Base-by-base conservation (phyloP, 1,284 basidiomycete genomes). In the Phaffia rhodozyma region DNA sequence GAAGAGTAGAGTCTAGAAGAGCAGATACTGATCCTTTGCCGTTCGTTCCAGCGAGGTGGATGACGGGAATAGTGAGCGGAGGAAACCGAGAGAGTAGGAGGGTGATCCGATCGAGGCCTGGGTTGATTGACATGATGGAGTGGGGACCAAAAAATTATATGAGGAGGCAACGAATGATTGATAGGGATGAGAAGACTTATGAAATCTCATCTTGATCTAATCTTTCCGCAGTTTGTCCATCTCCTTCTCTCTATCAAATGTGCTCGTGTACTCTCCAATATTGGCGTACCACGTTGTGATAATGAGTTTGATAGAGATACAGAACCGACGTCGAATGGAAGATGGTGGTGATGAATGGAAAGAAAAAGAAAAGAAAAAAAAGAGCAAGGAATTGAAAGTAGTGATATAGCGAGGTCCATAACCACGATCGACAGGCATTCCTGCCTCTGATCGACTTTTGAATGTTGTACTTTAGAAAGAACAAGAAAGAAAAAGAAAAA, bases 21-120 rank as follows among this genome's bases (percentile, higher is more conserved):
- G 87, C 86, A 9, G 90, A 86, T 13, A 93, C 89, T 66, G 87
- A 92, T 32, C 96, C 96, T 75, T 99, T 99, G 34, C 94, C 94
- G 75, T 99, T 98, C 0, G 96, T 99, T 0, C 96, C 94, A 4
- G 91, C 86, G 60, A 98, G 82, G 72, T 98, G 96, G 49, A 92
- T 81, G 1, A 93, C 90, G 0, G 92, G 93, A 1, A 90, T 83
- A 0, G 78, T 82, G 70, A 87, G 85, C 0, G 80, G 77, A 0
- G 84, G 84, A 1, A 97, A 79, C 61, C 79, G 73, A 5, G 72
- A 66, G 59, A 86, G 79, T 2, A 96, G 79, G 5, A 68, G 74
- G 27, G 73, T 73, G 69, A 97, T 84, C 5, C 90, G 83, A 50
- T 84, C 79, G 1, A 96, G 80, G 1, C 85, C 84, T 11, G 96